A percentile compares a stretch with the other conserved stretches of the same genome.
These are phyloP conservation scores for Candida orba DNA, from an alignment of 805 yeast species.

Conservation along the genomic window DNA sequence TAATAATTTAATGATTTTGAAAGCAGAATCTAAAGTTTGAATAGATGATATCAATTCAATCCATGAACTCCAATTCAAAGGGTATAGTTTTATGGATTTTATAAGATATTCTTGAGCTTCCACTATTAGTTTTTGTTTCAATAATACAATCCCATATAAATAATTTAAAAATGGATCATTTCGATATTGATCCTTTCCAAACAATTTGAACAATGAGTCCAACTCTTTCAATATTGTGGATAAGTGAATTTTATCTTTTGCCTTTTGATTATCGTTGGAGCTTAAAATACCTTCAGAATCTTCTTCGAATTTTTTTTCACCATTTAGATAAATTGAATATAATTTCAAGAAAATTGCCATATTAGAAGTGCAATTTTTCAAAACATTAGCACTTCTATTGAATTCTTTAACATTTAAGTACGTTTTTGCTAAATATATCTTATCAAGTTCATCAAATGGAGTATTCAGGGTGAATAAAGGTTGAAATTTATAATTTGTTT, in stretches of 20 bases:
- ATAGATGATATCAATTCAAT: slow-evolving; percentile 62
- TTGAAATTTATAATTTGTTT: neutral
- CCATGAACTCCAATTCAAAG: slow-evolving; percentile 95
- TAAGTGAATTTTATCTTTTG: slow-evolving; percentile 23
- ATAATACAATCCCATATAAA: slow-evolving; percentile 59
- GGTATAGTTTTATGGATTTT: slow-evolving; percentile 57
- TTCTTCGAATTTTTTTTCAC: slow-evolving; percentile 71
- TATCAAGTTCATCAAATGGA: slow-evolving; percentile 31
- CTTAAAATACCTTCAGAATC: slow-evolving; percentile 61
- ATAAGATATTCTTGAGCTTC: slow-evolving; percentile 57
- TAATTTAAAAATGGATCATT: slow-evolving; percentile 60
- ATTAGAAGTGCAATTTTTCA: slow-evolving; percentile 45
- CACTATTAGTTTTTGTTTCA: slow-evolving; percentile 52
- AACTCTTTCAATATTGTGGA: slow-evolving; percentile 36
- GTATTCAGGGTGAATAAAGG: neutral
- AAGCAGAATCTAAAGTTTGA: slow-evolving; percentile 54
- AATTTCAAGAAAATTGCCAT: slow-evolving; percentile 54
- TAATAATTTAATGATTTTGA: slow-evolving; percentile 19
- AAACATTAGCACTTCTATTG: slow-evolving; percentile 60
- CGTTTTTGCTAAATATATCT: slow-evolving; percentile 54
- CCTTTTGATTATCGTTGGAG: slow-evolving; percentile 26
- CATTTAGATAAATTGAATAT: slow-evolving; percentile 65
- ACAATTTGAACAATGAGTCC: slow-evolving; percentile 23
- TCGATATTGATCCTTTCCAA: slow-evolving; percentile 15
- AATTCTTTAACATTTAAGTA: slow-evolving; percentile 82